These are phyloP conservation scores for Diplogelasinospora grovesii DNA, from an alignment of 495 filamentous ascomycete genomes.

Conservation along the genomic window DNA sequence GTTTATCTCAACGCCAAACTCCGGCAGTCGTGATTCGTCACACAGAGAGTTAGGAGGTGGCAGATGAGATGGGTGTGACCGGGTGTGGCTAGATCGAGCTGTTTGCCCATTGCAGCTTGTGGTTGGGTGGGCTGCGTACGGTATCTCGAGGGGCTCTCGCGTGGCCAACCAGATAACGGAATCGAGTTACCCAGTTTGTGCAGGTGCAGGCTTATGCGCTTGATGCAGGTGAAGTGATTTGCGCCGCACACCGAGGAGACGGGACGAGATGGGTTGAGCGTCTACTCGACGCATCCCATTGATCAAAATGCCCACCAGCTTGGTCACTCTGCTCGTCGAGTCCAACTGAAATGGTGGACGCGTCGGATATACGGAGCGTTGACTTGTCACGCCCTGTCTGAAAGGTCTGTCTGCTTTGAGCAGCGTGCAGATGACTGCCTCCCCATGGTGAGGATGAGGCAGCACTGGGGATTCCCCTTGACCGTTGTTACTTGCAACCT, in stretches of 20 bases:
- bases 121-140: too few species aligned
- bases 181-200: conserved; percentile 1
- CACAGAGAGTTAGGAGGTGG: too few species aligned
- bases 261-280: conserved; percentile 17
- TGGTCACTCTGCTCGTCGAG: neutral
- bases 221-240: conserved; percentile 11
- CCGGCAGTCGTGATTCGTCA: too few species aligned
- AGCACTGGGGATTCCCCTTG: neutral
- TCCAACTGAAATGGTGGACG: neutral
- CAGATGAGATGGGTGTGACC: too few species aligned
- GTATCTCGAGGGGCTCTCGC: too few species aligned
- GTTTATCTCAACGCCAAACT: too few species aligned
- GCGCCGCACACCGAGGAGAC: conserved; percentile 22
- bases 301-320: conserved; percentile 2
- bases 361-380: conserved; percentile 9
- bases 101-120: too few species aligned
- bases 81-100: too few species aligned
- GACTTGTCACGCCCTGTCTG: neutral
- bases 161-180: conserved; percentile 9
- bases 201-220: conserved; percentile 1
- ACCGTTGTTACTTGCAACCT: conserved; percentile 5
- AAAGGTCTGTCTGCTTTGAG: conserved; percentile 2
- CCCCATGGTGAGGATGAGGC: neutral
- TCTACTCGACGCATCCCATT: conserved; percentile 5
- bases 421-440: conserved; percentile 5